Evolutionary conservation across 495 filamentous ascomycete genomes (phyloP).

Genomic region (Lophiostoma macrostomum): DNA sequence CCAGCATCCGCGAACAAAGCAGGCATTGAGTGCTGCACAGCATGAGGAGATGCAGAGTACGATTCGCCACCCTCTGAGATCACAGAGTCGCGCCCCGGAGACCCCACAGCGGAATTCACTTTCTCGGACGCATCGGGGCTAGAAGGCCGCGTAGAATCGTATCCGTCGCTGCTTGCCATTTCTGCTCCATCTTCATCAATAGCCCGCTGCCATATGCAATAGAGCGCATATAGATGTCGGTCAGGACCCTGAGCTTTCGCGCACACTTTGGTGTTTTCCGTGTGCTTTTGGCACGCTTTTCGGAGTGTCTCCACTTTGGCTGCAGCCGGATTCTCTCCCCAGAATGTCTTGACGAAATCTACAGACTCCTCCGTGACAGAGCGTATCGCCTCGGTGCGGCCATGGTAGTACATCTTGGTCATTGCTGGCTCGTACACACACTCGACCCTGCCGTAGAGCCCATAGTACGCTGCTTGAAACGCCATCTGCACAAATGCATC

Average conservation of each 20-base stretch:
- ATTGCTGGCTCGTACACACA: constrained; percentile 97
- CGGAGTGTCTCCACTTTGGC: constrained; percentile 80
- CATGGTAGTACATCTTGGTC: constrained; percentile 92
- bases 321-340: constrained; percentile 80
- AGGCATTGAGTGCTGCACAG: constrained; percentile 55
- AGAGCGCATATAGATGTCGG: constrained; percentile 88
- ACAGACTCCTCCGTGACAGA: constrained; percentile 76
- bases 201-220: constrained; percentile 89
- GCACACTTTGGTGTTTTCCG: constrained; percentile 76
- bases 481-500: constrained; percentile 99
- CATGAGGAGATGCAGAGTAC: constrained; percentile 33
- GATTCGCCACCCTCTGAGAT: constrained; percentile 49
- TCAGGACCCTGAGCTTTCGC: constrained; percentile 92
- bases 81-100: constrained; percentile 53
- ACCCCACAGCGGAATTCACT: constrained; percentile 47
- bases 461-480: constrained; percentile 98
- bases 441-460: constrained; percentile 89
- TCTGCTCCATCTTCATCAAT: constrained; percentile 69
- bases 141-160: constrained; percentile 37
- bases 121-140: constrained; percentile 26
- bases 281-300: constrained; percentile 79
- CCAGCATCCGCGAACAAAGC: constrained; percentile 81
- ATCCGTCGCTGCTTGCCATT: constrained; percentile 44
- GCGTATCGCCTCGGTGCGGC: constrained; percentile 89
- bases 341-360: constrained; percentile 90